A percentile compares a stretch with the other conserved stretches of the same genome.
These are phyloP conservation scores for Lophiostoma macrostomum DNA, from an alignment of 495 filamentous ascomycete genomes.

Conservation along the genomic window DNA sequence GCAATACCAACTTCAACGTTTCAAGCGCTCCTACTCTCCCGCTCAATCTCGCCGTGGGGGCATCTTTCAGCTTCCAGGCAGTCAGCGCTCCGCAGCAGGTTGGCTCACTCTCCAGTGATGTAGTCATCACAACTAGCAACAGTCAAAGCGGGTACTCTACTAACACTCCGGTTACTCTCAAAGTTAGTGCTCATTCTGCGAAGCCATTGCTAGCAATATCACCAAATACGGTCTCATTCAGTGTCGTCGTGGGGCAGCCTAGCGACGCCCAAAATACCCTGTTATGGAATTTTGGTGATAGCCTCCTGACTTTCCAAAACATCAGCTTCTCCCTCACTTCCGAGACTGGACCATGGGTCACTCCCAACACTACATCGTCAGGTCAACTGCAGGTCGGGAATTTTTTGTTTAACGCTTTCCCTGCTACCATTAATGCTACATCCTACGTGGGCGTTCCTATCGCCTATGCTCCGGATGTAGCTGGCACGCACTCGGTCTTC, in stretches of 20 bases:
- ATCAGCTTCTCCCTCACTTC: conserved; percentile 38
- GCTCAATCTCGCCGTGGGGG: conserved; percentile 36
- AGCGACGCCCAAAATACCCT: conserved; percentile 36
- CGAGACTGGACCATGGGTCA: conserved; percentile 39
- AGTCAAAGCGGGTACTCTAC: conserved; percentile 37
- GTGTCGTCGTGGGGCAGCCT: conserved; percentile 38
- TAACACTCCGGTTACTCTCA: conserved; percentile 39
- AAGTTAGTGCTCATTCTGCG: conserved; percentile 38
- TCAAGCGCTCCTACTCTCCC: conserved; percentile 36
- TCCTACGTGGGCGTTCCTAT: conserved; percentile 38
- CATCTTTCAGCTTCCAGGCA: conserved; percentile 44
- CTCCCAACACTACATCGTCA: conserved; percentile 35
- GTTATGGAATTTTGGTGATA: conserved; percentile 27
- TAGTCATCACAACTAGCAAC: conserved; percentile 41
- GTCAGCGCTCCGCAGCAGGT: conserved; percentile 40
- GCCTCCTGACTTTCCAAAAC: conserved; percentile 29
- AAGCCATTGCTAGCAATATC: conserved; percentile 38
- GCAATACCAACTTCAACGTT: conserved; percentile 34
- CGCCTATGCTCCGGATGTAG: conserved; percentile 42
- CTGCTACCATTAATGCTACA: conserved; percentile 38
- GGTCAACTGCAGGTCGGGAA: conserved; percentile 39
- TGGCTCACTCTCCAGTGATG: conserved; percentile 45
- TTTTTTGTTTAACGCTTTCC: conserved; percentile 44
- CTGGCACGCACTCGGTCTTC: conserved; percentile 46
- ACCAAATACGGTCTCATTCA: conserved; percentile 44